These are phyloP conservation scores for Pseudogymnoascus sp. DNA, from an alignment of 2,329 filamentous ascomycete genomes.

Conservation along the genomic window DNA sequence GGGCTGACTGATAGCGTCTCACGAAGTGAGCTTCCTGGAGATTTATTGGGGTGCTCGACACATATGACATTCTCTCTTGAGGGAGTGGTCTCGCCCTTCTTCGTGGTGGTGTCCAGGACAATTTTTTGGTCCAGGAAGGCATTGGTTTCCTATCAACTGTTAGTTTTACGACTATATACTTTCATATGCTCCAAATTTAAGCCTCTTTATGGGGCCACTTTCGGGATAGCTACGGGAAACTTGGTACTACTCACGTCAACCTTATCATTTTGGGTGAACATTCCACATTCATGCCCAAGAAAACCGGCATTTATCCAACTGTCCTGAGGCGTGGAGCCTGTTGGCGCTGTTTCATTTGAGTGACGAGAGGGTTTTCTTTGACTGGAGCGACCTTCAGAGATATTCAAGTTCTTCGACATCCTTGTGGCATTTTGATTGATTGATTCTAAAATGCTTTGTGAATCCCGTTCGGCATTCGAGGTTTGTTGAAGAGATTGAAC, in stretches of 20 bases:
- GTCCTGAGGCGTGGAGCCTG: not conserved
- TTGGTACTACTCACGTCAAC: not conserved
- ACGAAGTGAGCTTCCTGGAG: not conserved
- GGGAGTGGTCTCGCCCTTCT: not conserved
- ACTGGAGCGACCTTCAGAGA: not conserved
- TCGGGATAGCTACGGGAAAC: not conserved
- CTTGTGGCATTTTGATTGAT: not conserved
- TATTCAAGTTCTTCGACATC: not conserved
- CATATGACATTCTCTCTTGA: not conserved
- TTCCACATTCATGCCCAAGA: not conserved
- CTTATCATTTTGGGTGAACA: not conserved
- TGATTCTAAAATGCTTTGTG: not conserved
- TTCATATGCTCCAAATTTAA: not conserved
- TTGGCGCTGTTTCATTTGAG: not conserved
- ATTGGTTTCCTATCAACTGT: not conserved
- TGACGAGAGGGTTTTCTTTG: not conserved
- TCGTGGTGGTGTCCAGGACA: not conserved
- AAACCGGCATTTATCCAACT: not conserved
- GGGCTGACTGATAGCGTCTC: not conserved
- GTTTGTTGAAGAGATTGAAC: not conserved
- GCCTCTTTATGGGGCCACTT: not conserved
- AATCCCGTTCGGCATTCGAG: not conserved
- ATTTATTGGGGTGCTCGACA: not conserved
- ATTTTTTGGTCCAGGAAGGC: not conserved
- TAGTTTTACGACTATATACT: not conserved